A percentile compares a stretch with the other conserved stretches of the same genome.
Conservation (phyloP, 176 grass and related monocot species). For the Hyparrhenia diplandra region DNA sequence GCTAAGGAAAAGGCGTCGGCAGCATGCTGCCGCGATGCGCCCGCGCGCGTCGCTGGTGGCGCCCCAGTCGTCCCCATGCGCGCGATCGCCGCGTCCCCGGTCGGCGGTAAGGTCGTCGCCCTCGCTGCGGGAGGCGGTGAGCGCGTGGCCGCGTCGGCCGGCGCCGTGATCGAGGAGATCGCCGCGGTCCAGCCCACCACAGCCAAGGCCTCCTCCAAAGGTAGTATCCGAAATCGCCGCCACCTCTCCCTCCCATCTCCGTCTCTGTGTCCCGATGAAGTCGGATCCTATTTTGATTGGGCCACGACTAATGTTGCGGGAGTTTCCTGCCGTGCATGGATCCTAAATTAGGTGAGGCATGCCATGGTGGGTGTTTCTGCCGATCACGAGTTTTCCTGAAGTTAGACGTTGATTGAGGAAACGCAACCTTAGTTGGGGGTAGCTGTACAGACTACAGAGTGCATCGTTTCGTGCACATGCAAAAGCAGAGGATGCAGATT, state of each 20-base stretch:
- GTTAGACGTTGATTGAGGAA: neutral
- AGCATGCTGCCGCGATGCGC: constrained; percentile 29
- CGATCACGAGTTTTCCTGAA: constrained; percentile 19
- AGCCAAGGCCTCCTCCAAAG: constrained; percentile 79
- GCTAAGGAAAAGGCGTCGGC: constrained; percentile 96
- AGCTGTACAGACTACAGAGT: neutral
- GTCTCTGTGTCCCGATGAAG: neutral
- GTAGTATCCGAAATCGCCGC: constrained; percentile 29
- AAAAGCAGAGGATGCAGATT: constrained; percentile 26
- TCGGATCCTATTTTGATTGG: constrained; percentile 7
- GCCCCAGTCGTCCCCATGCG: neutral
- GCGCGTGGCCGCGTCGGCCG: constrained; percentile 24
- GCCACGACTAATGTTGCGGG: neutral
- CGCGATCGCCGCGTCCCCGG: constrained; percentile 11
- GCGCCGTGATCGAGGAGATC: constrained; percentile 74
- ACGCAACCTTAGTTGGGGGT: neutral
- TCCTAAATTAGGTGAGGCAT: constrained; percentile 18
- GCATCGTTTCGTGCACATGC: constrained; percentile 20
- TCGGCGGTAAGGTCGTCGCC: constrained; percentile 43
- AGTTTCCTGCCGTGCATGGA: constrained; percentile 24
- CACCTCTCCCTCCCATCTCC: neutral
- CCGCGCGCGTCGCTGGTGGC: constrained; percentile 11
- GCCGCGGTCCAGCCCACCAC: constrained; percentile 43
- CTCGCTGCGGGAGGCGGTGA: constrained; percentile 20
- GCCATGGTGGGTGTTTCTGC: neutral